Conservation (phyloP, 2,329 filamentous ascomycete genomes). For the Tolypocladium nubicola region DNA sequence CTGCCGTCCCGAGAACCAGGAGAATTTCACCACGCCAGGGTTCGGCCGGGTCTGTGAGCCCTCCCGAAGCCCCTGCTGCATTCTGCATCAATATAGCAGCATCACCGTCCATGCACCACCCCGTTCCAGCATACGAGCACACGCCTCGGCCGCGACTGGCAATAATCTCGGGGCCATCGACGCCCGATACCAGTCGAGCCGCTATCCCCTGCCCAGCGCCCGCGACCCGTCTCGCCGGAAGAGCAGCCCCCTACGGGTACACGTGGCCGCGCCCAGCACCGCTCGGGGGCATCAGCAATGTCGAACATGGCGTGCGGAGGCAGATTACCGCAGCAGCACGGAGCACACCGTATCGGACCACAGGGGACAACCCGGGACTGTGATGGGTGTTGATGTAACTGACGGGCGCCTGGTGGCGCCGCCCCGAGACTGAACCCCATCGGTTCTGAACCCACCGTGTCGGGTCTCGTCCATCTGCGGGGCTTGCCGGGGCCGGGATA, state of each 20-base stretch:
- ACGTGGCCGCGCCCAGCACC: background rate
- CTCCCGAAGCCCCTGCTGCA: background rate
- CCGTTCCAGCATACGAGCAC: background rate
- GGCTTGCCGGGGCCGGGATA: background rate
- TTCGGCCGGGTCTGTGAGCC: background rate
- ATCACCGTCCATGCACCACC: background rate
- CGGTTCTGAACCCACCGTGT: background rate
- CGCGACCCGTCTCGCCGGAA: background rate
- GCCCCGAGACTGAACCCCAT: background rate
- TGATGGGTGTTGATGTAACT: background rate
- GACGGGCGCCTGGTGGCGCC: background rate
- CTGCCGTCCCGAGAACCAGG: background rate
- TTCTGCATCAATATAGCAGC: background rate
- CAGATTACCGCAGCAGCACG: background rate
- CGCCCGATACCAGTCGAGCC: background rate
- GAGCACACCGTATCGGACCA: background rate
- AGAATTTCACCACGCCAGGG: background rate
- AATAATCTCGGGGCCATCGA: background rate
- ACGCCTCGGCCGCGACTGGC: background rate
- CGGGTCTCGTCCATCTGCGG: background rate
- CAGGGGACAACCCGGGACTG: background rate
- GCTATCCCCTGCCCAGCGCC: background rate
- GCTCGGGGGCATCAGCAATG: background rate
- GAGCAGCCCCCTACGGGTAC: background rate
- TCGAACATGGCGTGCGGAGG: too few species aligned